These are phyloP conservation scores for Theobroma grandiflorum DNA, from an alignment of 441 rosid genomes.

Conservation along the genomic window DNA sequence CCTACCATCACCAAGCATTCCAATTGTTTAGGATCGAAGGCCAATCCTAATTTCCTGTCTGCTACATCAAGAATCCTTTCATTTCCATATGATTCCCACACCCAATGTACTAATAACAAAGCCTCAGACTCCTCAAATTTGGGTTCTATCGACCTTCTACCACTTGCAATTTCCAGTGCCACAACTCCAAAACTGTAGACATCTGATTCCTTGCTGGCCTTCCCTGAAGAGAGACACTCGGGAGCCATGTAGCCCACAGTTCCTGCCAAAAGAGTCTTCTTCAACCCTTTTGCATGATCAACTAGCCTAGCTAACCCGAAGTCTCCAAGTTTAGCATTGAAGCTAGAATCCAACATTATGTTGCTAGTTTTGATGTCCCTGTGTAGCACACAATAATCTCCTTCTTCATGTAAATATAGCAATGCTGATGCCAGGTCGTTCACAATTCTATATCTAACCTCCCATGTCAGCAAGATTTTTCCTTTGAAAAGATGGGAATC, in stretches of 20 bases:
- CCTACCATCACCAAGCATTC: conserved; percentile 40
- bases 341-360: conserved; percentile 39
- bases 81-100: conserved; percentile 28
- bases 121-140: conserved; percentile 2
- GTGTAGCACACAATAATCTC: conserved; percentile 39
- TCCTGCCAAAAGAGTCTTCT: conserved; percentile 34
- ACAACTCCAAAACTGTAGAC: conserved; percentile 36
- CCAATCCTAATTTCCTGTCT: conserved; percentile 22
- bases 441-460: conserved; percentile 36
- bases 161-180: conserved; percentile 32
- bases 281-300: conserved; percentile 33
- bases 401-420: conserved; percentile 38
- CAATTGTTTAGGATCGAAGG: conserved; percentile 27
- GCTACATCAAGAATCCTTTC: conserved; percentile 6
- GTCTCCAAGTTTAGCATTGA: conserved; percentile 47
- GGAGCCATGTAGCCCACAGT: conserved; percentile 32
- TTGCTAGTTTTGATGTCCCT: conserved; percentile 49
- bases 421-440: conserved; percentile 39
- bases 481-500: conserved; percentile 46
- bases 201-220: conserved; percentile 27
- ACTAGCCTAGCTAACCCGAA: conserved; percentile 44
- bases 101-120: conserved; percentile 29
- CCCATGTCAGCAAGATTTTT: conserved; percentile 34
- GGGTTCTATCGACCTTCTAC: conserved; percentile 24
- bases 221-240: not conserved